Percentiles rank a stretch among this genome's conserved stretches.
Conservation (phyloP, 352 stramenopile species). For the Phytophthora litchii region DNA sequence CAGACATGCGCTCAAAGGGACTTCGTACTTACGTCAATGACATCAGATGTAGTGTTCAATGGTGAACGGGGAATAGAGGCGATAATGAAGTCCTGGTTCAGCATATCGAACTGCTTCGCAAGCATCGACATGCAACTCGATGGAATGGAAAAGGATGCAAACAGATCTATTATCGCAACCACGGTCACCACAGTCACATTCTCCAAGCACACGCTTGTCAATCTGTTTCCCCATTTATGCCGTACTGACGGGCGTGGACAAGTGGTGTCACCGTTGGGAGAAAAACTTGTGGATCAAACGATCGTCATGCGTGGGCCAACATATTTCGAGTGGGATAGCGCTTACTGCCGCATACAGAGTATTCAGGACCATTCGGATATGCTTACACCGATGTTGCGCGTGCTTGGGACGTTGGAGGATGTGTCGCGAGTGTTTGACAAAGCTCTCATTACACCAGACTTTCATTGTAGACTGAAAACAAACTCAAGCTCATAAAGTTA, state of each 20-base stretch:
- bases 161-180: not conserved
- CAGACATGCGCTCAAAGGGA: not conserved
- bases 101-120: constrained; percentile 11
- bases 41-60: constrained; percentile 7
- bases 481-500: not conserved
- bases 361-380: constrained; percentile 11
- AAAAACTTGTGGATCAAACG: constrained; percentile 5
- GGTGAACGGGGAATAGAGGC: constrained; percentile 2
- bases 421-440: constrained; percentile 6
- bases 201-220: constrained; percentile 1
- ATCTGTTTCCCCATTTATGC: constrained; percentile 4
- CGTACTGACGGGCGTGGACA: not conserved
- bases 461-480: not conserved
- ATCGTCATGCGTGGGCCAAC: constrained; percentile 3
- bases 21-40: constrained; percentile 8
- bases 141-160: constrained; percentile 1
- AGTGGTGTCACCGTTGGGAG: not conserved
- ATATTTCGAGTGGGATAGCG: constrained; percentile 13
- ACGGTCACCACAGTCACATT: constrained; percentile 14
- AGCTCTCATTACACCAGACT: constrained; percentile 7
- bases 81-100: constrained; percentile 17
- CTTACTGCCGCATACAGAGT: not conserved
- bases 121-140: constrained; percentile 16
- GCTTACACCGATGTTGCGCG: constrained; percentile 10
- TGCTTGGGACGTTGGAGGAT: constrained; percentile 10